These are phyloP conservation scores for Helianthus tuberosus DNA, from an alignment of 129 eudicot species.

Conservation along the genomic window DNA sequence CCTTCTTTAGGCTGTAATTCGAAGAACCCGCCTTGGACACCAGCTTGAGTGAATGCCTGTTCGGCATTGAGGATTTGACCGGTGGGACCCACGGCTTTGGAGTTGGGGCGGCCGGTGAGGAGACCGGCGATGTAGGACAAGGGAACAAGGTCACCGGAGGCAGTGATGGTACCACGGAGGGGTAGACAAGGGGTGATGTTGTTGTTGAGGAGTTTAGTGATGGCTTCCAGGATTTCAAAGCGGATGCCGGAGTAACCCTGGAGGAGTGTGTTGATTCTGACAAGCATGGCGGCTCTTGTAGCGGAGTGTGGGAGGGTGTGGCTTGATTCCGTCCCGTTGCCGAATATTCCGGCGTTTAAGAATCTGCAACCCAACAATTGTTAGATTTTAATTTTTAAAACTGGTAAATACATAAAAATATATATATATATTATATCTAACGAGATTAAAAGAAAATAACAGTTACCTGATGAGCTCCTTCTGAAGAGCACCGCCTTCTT, in stretches of 20 bases:
- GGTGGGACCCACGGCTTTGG: constrained; percentile 54
- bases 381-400: constrained; percentile 20
- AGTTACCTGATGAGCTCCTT: constrained; percentile 47
- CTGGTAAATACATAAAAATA: not conserved
- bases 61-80: constrained; percentile 48
- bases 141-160: constrained; percentile 80
- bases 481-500: constrained; percentile 44
- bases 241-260: constrained; percentile 88
- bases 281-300: constrained; percentile 85
- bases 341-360: constrained; percentile 86
- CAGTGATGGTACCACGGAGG: constrained; percentile 73
- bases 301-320: constrained; percentile 70
- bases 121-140: constrained; percentile 76
- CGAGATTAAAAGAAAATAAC: not conserved
- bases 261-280: constrained; percentile 83
- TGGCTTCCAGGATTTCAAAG: constrained; percentile 68
- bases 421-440: too few species aligned
- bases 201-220: constrained; percentile 64
- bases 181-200: constrained; percentile 73
- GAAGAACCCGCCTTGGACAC: constrained; percentile 55
- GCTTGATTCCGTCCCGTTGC: constrained; percentile 63
- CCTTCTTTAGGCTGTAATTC: constrained; percentile 82
- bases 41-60: constrained; percentile 52
- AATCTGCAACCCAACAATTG: constrained; percentile 37
- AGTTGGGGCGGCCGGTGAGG: constrained; percentile 72